Evolutionary conservation across 2,329 filamentous ascomycete genomes (phyloP).

Genomic region (Gaeumannomyces tritici): DNA sequence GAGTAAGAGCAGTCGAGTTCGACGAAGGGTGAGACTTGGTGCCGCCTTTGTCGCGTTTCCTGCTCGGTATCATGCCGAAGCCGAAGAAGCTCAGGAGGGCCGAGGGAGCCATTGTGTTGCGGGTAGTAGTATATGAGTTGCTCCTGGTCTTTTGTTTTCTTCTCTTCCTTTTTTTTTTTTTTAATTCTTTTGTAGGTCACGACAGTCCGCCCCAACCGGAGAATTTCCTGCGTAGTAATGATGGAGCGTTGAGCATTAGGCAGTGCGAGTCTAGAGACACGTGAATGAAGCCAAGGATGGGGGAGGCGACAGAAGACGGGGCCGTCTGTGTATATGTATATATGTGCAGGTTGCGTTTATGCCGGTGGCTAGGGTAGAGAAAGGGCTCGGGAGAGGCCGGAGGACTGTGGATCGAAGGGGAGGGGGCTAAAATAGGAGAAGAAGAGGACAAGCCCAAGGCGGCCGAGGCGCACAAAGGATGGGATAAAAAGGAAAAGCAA

Average conservation of each 20-base stretch:
- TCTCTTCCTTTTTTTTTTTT: too few species aligned
- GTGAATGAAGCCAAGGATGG: neutral
- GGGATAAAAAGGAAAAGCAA: slow-evolving; percentile 1
- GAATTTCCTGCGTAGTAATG: neutral
- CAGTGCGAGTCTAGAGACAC: neutral
- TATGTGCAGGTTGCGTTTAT: neutral
- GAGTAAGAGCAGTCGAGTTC: neutral
- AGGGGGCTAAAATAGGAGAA: neutral
- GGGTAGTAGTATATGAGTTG: neutral
- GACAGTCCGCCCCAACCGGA: neutral
- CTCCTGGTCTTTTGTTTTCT: neutral
- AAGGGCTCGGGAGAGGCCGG: neutral
- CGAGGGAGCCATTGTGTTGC: neutral
- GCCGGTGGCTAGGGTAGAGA: neutral
- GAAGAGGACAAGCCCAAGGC: neutral
- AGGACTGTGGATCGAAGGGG: neutral
- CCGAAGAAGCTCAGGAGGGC: neutral
- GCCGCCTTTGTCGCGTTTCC: neutral
- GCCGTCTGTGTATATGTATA: neutral
- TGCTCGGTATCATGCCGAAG: neutral
- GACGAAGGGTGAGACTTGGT: slow-evolving; percentile 1
- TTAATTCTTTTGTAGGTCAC: neutral
- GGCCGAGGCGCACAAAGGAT: neutral
- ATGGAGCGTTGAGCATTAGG: neutral
- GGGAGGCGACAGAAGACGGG: neutral